Conservation (phyloP, 2,329 filamentous ascomycete genomes). For the Juglanconis juglandina region DNA sequence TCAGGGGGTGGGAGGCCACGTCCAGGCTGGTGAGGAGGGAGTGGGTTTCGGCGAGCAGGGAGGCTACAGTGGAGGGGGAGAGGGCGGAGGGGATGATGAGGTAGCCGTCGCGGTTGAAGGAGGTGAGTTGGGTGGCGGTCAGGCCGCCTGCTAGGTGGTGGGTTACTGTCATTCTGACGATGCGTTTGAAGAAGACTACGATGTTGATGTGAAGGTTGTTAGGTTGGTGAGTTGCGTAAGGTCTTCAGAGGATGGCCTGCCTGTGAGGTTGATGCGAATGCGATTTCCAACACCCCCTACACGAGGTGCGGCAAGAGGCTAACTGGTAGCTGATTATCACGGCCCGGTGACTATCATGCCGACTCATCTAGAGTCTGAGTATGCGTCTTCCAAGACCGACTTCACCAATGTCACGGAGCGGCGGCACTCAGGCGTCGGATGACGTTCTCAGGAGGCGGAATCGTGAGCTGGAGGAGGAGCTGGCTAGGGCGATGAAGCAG, state of each 20-base stretch:
- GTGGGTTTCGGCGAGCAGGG: constrained; percentile 72
- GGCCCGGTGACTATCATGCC: no score
- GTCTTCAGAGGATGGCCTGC: neutral
- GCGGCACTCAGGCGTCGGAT: constrained; percentile 37
- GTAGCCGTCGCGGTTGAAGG: constrained; percentile 82
- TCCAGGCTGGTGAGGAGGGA: constrained; percentile 71
- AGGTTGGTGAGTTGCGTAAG: neutral
- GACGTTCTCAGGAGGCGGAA: constrained; percentile 48
- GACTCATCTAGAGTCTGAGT: constrained; percentile 38
- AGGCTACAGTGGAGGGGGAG: constrained; percentile 57
- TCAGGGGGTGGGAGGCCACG: constrained; percentile 84
- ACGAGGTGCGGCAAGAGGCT: no score
- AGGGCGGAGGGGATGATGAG: constrained; percentile 81
- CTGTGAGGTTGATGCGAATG: neutral
- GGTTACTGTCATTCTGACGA: neutral
- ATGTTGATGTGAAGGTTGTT: neutral
- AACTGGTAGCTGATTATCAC: no score
- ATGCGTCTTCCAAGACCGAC: constrained; percentile 59
- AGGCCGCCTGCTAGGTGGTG: constrained; percentile 50
- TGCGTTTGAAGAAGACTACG: neutral
- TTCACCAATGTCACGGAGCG: constrained; percentile 42
- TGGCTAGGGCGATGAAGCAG: constrained; percentile 55
- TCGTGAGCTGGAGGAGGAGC: constrained; percentile 65
- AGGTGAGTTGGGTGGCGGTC: constrained; percentile 64
- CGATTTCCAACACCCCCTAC: neutral